phyloP scores from a whole-genome alignment of 805 yeast species.

The Kluyveromyces nonfermentans region DNA sequence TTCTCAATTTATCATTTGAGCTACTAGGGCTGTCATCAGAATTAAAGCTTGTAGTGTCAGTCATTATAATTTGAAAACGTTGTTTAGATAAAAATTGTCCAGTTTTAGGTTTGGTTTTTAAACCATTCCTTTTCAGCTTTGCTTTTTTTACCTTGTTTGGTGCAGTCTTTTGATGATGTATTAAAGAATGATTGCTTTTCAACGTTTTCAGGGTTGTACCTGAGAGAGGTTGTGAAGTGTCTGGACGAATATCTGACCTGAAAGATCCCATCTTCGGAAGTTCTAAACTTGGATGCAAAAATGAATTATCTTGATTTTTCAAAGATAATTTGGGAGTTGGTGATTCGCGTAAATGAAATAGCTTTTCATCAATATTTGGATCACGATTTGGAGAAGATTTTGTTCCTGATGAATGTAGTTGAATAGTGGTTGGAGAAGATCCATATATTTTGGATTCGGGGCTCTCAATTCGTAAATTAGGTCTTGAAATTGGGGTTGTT shows the following conservation, averaged over 20 bases:
- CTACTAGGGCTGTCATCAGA: slow-evolving; percentile 8
- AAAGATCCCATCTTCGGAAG: slow-evolving; percentile 31
- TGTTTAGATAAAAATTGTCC: slow-evolving; percentile 11
- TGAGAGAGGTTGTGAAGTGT: slow-evolving; percentile 2
- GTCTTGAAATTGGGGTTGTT: slow-evolving; percentile 1
- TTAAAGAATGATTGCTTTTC: neutral
- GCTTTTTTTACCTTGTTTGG: slow-evolving; percentile 1
- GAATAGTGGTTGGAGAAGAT: slow-evolving; percentile 30
- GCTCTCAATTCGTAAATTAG: slow-evolving; percentile 6
- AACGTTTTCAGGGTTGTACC: neutral
- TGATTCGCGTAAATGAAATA: slow-evolving; percentile 20
- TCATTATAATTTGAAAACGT: slow-evolving; percentile 29
- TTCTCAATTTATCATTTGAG: slow-evolving; percentile 13
- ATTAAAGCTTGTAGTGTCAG: slow-evolving; percentile 27
- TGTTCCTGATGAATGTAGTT: slow-evolving; percentile 26
- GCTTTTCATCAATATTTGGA: slow-evolving; percentile 15
- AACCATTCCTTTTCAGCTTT: slow-evolving; percentile 3
- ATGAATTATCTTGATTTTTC: neutral
- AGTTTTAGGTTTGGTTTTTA: neutral
- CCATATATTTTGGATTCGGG: slow-evolving; percentile 17
- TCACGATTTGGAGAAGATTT: slow-evolving; percentile 16
- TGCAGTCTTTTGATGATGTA: neutral
- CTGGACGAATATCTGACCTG: slow-evolving; percentile 15
- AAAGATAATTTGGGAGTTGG: slow-evolving; percentile 24
- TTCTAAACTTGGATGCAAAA: slow-evolving; percentile 11